Evolutionary conservation across 768 basidiomycete species (phyloP), one percentile per base, ranked within the genome.

Genomic region (Filobasidium wieringae): DNA sequence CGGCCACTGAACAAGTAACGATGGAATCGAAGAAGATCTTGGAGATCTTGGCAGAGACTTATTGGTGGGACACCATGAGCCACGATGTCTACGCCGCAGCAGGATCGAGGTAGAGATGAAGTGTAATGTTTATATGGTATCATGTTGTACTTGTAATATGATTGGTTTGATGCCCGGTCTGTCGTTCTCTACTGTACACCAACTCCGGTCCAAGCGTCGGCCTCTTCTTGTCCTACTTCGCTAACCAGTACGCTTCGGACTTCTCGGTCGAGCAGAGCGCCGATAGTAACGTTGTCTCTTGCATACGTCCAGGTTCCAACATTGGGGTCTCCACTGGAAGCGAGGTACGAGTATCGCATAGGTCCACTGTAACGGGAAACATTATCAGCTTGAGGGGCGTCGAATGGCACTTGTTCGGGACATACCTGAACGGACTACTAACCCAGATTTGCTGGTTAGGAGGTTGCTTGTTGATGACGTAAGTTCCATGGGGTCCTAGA

Each of bases 371-470:
- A 1, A 36, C 6, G 34, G 1, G 15, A 14, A 27, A 6, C 19
- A 27, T 6, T 3, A 24, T 47, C 5, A 47, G 12, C 36, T n/a
- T 12, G 36, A 39, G 17, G 5, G 7, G 31, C 6, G 15, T 49
- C 22, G 51, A 22, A 17, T 17, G 3, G 5, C 27, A 22, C 5
- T n/a, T n/a, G n/a, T n/a, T n/a, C 17, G 11, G 22, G 37, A 40
- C 58, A 19, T 29, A 53, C 60, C 60, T 69, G 40, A 70, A 40
- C 4, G 72, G 72, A 49, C 67, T 69, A 1, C 65, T 66, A 24
- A 73, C 63, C 72, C 72, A 73, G 49, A 73, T 73, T 55, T 73
- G 72, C 39, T 70, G 69, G 43, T 71, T 73, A 1, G 72, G 72
- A 9, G 72, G 72, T 64, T 73, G 72, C 58, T 73, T 73, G 62